Percentiles rank a stretch among this genome's conserved stretches.
Conservation (phyloP, 2,329 filamentous ascomycete genomes). For the Fusarium verticillioides region DNA sequence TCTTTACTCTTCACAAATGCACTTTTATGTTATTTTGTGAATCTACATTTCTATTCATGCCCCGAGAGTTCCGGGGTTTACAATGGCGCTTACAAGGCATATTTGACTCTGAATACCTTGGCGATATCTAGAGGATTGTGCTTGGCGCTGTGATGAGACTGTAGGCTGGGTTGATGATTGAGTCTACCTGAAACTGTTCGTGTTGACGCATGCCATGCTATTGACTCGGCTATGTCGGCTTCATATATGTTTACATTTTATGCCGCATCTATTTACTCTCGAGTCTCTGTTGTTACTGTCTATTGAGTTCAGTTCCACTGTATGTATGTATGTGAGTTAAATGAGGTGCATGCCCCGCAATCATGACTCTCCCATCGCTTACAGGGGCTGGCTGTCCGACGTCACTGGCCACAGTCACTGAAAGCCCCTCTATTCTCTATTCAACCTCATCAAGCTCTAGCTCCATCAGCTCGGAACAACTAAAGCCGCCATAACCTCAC, state of each 20-base stretch:
- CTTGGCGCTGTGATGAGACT: not conserved
- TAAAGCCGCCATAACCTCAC: not conserved
- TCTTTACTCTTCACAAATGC: not conserved
- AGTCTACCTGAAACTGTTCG: constrained; percentile 5
- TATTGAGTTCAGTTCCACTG: not conserved
- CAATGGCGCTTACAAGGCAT: not conserved
- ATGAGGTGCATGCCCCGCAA: constrained; percentile 18
- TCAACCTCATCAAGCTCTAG: not conserved
- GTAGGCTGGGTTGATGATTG: not conserved
- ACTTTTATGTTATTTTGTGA: not conserved
- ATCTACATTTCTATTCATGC: not conserved
- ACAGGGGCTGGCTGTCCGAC: constrained; percentile 19
- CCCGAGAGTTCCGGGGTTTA: not conserved
- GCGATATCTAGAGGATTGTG: not conserved
- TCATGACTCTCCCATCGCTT: constrained; percentile 5
- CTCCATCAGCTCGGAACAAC: constrained; percentile 9
- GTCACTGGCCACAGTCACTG: constrained; percentile 11
- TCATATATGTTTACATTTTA: not conserved
- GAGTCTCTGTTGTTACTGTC: not conserved
- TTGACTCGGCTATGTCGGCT: not conserved
- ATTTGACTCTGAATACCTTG: not conserved
- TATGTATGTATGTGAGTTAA: not conserved
- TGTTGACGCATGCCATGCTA: not conserved
- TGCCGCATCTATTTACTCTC: not conserved
- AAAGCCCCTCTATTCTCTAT: not conserved